Percentiles rank a stretch among this genome's conserved stretches.
These are phyloP conservation scores for Penicillium antarcticum DNA, from an alignment of 495 filamentous ascomycete species.

Conservation along the genomic window DNA sequence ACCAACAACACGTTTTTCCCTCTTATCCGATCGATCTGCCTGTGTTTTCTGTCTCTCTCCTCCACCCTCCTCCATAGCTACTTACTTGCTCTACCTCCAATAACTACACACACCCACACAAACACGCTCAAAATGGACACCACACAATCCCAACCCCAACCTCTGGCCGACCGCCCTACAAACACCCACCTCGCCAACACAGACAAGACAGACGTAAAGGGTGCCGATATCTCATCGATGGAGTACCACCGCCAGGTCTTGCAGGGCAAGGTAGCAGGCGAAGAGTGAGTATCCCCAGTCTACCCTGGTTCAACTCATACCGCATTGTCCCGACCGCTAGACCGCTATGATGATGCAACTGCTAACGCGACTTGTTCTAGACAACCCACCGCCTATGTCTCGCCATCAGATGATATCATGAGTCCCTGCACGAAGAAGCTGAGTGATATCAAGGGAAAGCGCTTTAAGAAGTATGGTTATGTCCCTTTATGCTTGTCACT, in stretches of 20 bases:
- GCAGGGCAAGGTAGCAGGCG: constrained; percentile 66
- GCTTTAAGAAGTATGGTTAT: constrained; percentile 53
- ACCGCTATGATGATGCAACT: neutral
- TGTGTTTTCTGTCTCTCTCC: constrained; percentile 7
- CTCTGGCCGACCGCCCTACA: constrained; percentile 41
- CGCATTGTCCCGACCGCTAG: neutral
- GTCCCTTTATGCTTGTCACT: neutral
- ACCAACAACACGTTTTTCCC: constrained; percentile 26
- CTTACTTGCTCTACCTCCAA: neutral
- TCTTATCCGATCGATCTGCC: constrained; percentile 24
- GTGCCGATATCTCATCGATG: constrained; percentile 47
- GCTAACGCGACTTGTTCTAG: constrained; percentile 13
- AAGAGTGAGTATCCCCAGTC: constrained; percentile 52
- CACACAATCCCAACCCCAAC: constrained; percentile 35
- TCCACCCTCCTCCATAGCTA: constrained; percentile 1
- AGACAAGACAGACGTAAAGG: constrained; percentile 36
- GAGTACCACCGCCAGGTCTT: constrained; percentile 78
- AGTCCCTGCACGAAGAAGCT: constrained; percentile 91
- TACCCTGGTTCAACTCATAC: too few species aligned
- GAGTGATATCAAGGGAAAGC: constrained; percentile 77
- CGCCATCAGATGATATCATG: constrained; percentile 91
- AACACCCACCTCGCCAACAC: constrained; percentile 40
- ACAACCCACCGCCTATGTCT: constrained; percentile 67
- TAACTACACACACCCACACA: constrained; percentile 2
- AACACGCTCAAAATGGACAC: constrained; percentile 30